Base-by-base conservation (phyloP, 2,329 filamentous ascomycete genomes). In the Diaporthe helianthi region DNA sequence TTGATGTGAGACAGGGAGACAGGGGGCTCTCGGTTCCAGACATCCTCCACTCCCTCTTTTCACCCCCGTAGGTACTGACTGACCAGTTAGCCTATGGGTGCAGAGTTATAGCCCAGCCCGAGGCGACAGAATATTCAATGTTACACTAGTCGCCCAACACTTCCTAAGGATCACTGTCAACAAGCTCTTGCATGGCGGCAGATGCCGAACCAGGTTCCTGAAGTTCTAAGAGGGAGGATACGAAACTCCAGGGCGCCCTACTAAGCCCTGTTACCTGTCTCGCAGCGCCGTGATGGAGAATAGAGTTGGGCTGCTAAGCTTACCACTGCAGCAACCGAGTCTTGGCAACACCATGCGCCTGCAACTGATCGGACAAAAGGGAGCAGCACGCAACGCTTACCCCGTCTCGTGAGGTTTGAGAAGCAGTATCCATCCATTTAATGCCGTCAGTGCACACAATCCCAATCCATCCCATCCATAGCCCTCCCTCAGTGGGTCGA, bases 1-100 rank as follows among this genome's bases (percentile, higher is more conserved):
- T 36, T 46, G 58, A 63, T 63, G 44, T 63, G 58, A 63, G 44
- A 63, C 58, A 63, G 58, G 58, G 44, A 47, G n/a, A 47, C 44
- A 47, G n/a, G 58, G n/a, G 58, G 8, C 29, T 29, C 41, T 63
- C 58, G 58, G 26, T 63, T 63, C 58, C 58, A 49, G 41, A 63
- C 58, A 36, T 29, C 47, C 36, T 26, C 33, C 31, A 15, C 53
- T 26, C 8, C 41, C 41, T 44, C 54, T 8, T 12, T 17, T 24
- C 29, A 15, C 38, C 36, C 17, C 36, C 36, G 12, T 17, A 38
- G n/a, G n/a, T n/a, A n/a, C n/a, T n/a, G n/a, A n/a, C n/a, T n/a
- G n/a, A n/a, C n/a, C n/a, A n/a, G n/a, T 38, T 13, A 3, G 1
- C 17, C 36, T 15, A 17, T 31, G 24, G 24, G 29, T 60, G 33